These are phyloP conservation scores for Xylaria grammica DNA, from an alignment of 495 filamentous ascomycete species.

Conservation along the genomic window DNA sequence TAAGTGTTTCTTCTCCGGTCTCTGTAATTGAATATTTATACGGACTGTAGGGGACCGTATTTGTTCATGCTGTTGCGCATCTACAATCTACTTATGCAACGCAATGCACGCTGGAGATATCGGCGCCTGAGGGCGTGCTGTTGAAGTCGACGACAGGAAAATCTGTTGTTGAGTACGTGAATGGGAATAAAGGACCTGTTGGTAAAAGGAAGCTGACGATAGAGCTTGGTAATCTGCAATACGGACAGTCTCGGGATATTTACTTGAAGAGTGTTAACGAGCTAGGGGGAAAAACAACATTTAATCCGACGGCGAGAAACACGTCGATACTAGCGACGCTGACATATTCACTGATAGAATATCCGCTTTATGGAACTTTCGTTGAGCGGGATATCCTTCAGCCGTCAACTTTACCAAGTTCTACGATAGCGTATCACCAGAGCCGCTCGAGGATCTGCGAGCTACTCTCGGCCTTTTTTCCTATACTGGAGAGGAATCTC, in stretches of 20 bases:
- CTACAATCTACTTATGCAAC: slow-evolving; percentile 51
- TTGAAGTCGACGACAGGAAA: slow-evolving; percentile 43
- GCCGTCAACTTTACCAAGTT: slow-evolving; percentile 20
- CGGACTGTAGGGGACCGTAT: slow-evolving; percentile 44
- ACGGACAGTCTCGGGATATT: slow-evolving; percentile 54
- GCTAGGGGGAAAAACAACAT: background rate
- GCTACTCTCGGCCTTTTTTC: slow-evolving; percentile 44
- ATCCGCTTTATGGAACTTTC: background rate
- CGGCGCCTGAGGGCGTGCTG: slow-evolving; percentile 34
- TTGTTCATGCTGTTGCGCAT: slow-evolving; percentile 54
- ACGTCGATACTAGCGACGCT: slow-evolving; percentile 36
- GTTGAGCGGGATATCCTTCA: slow-evolving; percentile 20
- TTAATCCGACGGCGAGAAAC: background rate
- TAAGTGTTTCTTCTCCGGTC: slow-evolving; percentile 20
- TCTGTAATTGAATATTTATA: background rate
- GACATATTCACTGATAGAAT: slow-evolving; percentile 34
- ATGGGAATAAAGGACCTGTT: slow-evolving; percentile 17
- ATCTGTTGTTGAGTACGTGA: slow-evolving; percentile 25
- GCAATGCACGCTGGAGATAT: slow-evolving; percentile 40
- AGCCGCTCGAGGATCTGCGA: slow-evolving; percentile 47
- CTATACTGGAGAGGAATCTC: slow-evolving; percentile 27
- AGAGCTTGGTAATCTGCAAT: slow-evolving; percentile 48
- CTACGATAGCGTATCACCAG: slow-evolving; percentile 46
- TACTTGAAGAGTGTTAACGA: slow-evolving; percentile 36
- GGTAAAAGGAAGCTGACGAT: slow-evolving; percentile 34